Percentiles rank a stretch among this genome's conserved stretches.
Conservation (phyloP, 176 grass and related monocot genomes). For the Zea mays region Zm-B73-REFERENCE-NAM-5.0 NC_050097.1:190905501-190906000, state of each 20-base stretch:
- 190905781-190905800: background rate
- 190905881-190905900: conserved; percentile 52
- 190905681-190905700: background rate
- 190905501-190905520: background rate
- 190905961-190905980: background rate
- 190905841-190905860: conserved; percentile 53
- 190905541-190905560: background rate
- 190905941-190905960: conserved; percentile 39
- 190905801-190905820: conserved; percentile 28
- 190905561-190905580: conserved; percentile 46
- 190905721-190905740: background rate
- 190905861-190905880: conserved; percentile 48
- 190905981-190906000: background rate
- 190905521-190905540: background rate
- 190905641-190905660: background rate
- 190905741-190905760: background rate
- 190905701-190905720: background rate
- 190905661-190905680: background rate
- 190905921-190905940: conserved; percentile 38
- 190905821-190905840: conserved; percentile 45
- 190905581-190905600: conserved; percentile 46
- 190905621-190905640: background rate
- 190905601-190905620: conserved; percentile 12
- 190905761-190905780: background rate
- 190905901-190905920: conserved; percentile 45